phyloP scores from a whole-genome alignment of 441 rosid genomes.

The Populus trichocarpa region DNA sequence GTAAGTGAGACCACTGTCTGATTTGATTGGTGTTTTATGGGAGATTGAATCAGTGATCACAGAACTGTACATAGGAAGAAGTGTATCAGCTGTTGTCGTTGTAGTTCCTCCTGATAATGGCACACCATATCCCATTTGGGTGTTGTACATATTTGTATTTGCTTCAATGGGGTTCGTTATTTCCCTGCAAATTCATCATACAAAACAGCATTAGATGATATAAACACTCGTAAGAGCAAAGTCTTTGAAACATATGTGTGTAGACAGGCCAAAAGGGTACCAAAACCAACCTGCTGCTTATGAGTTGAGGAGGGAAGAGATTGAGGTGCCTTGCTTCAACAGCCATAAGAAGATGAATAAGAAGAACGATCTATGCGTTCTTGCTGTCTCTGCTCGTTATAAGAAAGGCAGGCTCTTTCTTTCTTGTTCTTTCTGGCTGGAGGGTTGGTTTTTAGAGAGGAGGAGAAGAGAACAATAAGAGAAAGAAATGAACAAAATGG shows the following conservation, averaged over 20 bases:
- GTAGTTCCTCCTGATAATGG: conserved; percentile 20
- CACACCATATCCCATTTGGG: conserved; percentile 29
- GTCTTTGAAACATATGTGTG: no score
- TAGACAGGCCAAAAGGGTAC: neutral
- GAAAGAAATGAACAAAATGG: neutral
- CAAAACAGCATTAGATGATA: neutral
- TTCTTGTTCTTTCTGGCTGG: neutral
- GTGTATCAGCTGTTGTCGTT: conserved; percentile 26
- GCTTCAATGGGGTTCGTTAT: conserved; percentile 25
- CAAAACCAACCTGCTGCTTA: conserved; percentile 19
- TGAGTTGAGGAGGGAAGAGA: conserved; percentile 32
- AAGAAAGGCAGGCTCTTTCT: neutral
- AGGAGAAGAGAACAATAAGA: neutral
- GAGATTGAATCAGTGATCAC: conserved; percentile 26
- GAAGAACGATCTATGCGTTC: neutral
- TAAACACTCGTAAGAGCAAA: neutral
- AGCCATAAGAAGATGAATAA: conserved; percentile 29
- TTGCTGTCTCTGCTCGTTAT: neutral
- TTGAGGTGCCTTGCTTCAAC: conserved; percentile 36
- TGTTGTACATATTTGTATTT: conserved; percentile 9
- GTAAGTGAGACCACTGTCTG: conserved; percentile 40
- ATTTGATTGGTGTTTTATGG: conserved; percentile 24
- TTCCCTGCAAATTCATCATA: conserved; percentile 25
- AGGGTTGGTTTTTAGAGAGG: neutral
- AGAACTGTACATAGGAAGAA: conserved; percentile 43